phyloP scores from a whole-genome alignment of 2,329 filamentous ascomycete genomes.

The Phaeophleospora eucalypticola region DNA sequence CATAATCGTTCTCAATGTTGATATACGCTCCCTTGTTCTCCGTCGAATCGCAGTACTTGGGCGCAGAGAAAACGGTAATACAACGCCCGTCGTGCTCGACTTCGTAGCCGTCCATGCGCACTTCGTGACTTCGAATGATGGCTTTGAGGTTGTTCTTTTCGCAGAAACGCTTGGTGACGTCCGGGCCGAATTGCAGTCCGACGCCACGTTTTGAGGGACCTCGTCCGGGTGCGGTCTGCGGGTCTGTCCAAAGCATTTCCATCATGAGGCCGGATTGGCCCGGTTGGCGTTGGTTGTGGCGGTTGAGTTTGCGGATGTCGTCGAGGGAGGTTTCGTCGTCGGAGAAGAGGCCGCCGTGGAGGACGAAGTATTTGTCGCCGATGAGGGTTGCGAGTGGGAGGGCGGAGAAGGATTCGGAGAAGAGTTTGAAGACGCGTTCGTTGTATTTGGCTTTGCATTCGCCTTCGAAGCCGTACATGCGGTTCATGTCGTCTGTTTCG shows the following conservation, averaged over 20 bases:
- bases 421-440: slow-evolving; percentile 91
- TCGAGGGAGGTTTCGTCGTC: slow-evolving; percentile 89
- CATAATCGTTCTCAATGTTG: slow-evolving; percentile 88
- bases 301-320: slow-evolving; percentile 87
- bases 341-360: slow-evolving; percentile 94
- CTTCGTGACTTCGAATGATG: slow-evolving; percentile 94
- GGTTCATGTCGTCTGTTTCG: slow-evolving; percentile 92
- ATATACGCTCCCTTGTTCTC: slow-evolving; percentile 99
- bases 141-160: slow-evolving; percentile 92
- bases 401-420: slow-evolving; percentile 96
- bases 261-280: slow-evolving; percentile 96
- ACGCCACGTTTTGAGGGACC: slow-evolving; percentile 96
- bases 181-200: slow-evolving; percentile 92
- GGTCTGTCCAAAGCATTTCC: slow-evolving; percentile 99
- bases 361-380: slow-evolving; percentile 82
- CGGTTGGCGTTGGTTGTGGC: slow-evolving; percentile 86
- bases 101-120: slow-evolving; percentile 98
- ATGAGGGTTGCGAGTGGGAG: slow-evolving; percentile 88
- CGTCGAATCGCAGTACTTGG: slow-evolving; percentile 94
- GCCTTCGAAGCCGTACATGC: slow-evolving; percentile 95
- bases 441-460: slow-evolving; percentile 99
- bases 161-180: slow-evolving; percentile 94
- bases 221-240: slow-evolving; percentile 77
- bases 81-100: slow-evolving; percentile 93
- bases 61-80: slow-evolving; percentile 97